phyloP scores from a whole-genome alignment of 1,139 yeast genomes.

The Debaryomyces robertsiae region DNA sequence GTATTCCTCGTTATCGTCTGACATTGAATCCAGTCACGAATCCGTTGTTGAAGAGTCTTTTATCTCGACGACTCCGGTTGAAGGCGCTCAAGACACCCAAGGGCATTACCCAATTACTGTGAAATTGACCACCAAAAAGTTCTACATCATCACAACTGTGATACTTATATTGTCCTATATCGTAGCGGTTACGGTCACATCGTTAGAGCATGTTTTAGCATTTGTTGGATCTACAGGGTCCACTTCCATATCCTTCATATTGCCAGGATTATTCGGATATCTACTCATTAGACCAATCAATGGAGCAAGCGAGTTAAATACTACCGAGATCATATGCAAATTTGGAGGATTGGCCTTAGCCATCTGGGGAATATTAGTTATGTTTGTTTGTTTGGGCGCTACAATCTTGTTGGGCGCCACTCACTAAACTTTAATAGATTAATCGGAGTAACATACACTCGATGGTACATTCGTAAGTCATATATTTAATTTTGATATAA shows the following conservation, averaged over 20 bases:
- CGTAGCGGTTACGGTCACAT: constrained; percentile 75
- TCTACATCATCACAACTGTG: constrained; percentile 63
- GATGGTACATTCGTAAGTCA: neutral
- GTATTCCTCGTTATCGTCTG: constrained; percentile 24
- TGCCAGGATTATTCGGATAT: constrained; percentile 90
- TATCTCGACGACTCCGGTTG: constrained; percentile 50
- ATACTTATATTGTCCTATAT: constrained; percentile 66
- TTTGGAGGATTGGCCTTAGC: constrained; percentile 62
- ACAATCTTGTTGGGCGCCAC: constrained; percentile 67
- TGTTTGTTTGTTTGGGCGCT: constrained; percentile 77
- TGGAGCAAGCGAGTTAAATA: constrained; percentile 37
- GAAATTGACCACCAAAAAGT: constrained; percentile 53
- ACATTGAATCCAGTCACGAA: constrained; percentile 22
- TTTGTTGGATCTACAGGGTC: constrained; percentile 96
- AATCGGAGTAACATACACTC: neutral
- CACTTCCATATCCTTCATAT: constrained; percentile 86
- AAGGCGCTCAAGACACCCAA: constrained; percentile 52
- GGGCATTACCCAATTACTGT: constrained; percentile 55
- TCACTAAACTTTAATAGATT: constrained; percentile 25
- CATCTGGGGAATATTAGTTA: constrained; percentile 76
- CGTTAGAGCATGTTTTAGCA: constrained; percentile 84
- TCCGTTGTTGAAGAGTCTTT: constrained; percentile 37
- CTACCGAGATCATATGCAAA: constrained; percentile 48
- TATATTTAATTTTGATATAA: too few relatives aligned
- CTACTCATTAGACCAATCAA: constrained; percentile 55